Base-by-base conservation (phyloP, 176 grass and related monocot genomes). In the Echinochloa phyllopogon region DNA sequence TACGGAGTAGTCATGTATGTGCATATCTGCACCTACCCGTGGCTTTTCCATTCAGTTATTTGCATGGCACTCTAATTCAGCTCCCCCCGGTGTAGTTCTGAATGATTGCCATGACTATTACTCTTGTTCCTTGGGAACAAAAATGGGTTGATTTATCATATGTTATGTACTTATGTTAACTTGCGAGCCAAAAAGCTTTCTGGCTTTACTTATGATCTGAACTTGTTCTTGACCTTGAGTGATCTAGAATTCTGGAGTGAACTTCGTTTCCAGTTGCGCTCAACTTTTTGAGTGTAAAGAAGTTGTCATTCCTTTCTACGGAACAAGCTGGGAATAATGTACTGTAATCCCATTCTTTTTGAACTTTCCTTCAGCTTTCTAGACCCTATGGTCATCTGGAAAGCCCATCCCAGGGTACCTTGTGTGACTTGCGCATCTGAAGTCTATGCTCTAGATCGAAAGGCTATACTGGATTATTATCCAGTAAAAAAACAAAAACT, bases 131-230 rank as follows among this genome's bases (percentile, higher is more conserved):
- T 39, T 68, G 29, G 77, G 36, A 80, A 8, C 16, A 51, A 37
- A 25, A 18, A 16, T 68, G 50, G 68, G 55, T 49, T 68, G 57
- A 18, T 69, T 10, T 55, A 69, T 68, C 20, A 38, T 25, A 40
- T 76, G 74, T 41, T 58, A 42, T 39, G 33, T 75, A 66, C 61
- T 27, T 64, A 20, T 61, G 64, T 45, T 83, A 77, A 12, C 79
- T 78, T 83, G 43, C 39, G 72, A 64, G 16, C 52, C 61, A 77
- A 71, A 81, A 82, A 49, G 43, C 43, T 77, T 79, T 58, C 10
- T 18, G 42, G 42, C 84, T 83, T 79, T 79, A 53, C 89, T 86
- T 87, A 38, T 68, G 18, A 74, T 69, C 18, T 62, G 33, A 83
- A 75, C 60, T 50, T 84, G 58, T 15, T 52, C 50, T 90, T 72